Evolutionary conservation across 2,329 filamentous ascomycete species (phyloP).

Genomic region (Fusarium sp.): DNA sequence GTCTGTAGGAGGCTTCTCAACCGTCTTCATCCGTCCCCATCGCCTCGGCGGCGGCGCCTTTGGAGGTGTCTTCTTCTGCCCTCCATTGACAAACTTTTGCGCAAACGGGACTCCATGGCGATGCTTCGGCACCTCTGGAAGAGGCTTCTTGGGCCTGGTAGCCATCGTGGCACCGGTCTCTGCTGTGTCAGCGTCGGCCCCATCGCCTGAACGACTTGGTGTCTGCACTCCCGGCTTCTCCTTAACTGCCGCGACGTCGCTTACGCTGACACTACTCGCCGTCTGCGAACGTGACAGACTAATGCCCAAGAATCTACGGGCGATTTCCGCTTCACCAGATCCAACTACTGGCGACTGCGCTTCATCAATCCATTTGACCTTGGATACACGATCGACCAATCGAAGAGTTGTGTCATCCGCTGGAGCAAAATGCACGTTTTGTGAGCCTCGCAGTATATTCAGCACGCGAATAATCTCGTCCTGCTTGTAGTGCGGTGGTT

Average conservation of each 20-base stretch:
- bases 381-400: slow-evolving; percentile 77
- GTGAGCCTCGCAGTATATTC: slow-evolving; percentile 70
- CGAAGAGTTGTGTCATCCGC: slow-evolving; percentile 82
- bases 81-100: slow-evolving; percentile 45
- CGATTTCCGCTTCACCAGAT: slow-evolving; percentile 57
- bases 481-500: slow-evolving; percentile 90
- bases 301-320: slow-evolving; percentile 73
- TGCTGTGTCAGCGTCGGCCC: slow-evolving; percentile 37
- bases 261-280: slow-evolving; percentile 78
- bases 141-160: slow-evolving; percentile 55
- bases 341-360: slow-evolving; percentile 41
- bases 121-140: slow-evolving; percentile 66
- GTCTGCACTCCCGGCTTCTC: slow-evolving; percentile 86
- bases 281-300: slow-evolving; percentile 71
- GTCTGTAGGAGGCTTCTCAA: slow-evolving; percentile 46
- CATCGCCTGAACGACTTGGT: slow-evolving; percentile 66
- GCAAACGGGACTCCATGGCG: slow-evolving; percentile 61
- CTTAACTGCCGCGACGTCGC: slow-evolving; percentile 79
- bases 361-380: slow-evolving; percentile 72
- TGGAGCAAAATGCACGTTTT: slow-evolving; percentile 79
- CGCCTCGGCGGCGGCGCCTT: slow-evolving; percentile 59
- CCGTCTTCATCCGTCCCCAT: slow-evolving; percentile 53
- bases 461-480: slow-evolving; percentile 83
- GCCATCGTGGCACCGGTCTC: slow-evolving; percentile 38
- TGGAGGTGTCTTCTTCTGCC: slow-evolving; percentile 54